A percentile compares a stretch with the other conserved stretches of the same genome.
Evolutionary conservation across 2,329 filamentous ascomycete species (phyloP).

Genomic region (Neodidymelliopsis sp.): DNA sequence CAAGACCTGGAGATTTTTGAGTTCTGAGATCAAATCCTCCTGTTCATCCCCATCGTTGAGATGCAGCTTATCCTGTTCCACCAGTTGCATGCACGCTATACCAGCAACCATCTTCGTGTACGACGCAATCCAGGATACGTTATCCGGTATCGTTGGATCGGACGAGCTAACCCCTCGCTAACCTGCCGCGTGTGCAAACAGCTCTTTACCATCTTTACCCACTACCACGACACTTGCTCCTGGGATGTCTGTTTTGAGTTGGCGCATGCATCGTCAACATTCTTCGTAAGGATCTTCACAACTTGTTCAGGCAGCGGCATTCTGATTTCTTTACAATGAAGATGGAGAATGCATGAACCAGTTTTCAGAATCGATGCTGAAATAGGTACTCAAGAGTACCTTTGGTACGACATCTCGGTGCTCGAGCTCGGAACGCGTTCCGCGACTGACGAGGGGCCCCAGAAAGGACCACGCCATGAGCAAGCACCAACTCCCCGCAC

Average conservation of each 20-base stretch:
- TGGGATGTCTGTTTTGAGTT: constrained; percentile 41
- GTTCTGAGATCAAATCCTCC: constrained; percentile 37
- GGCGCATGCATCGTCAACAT: constrained; percentile 28
- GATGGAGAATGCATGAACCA: too few species aligned
- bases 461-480: neutral
- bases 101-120: constrained; percentile 53
- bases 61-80: constrained; percentile 41
- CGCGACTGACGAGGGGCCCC: constrained; percentile 1
- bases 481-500: constrained; percentile 2
- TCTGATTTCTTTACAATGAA: neutral
- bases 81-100: constrained; percentile 44
- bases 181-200: constrained; percentile 52
- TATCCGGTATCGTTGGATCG: constrained; percentile 65
- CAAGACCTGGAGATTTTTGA: constrained; percentile 50
- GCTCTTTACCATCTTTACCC: constrained; percentile 51
- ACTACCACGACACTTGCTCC: constrained; percentile 54
- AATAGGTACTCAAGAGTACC: neutral
- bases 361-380: too few species aligned
- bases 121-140: constrained; percentile 63
- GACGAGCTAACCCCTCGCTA: constrained; percentile 46
- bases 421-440: neutral
- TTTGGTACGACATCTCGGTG: neutral
- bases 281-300: constrained; percentile 19
- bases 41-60: constrained; percentile 39
- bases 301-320: constrained; percentile 23